phyloP scores from a whole-genome alignment of 768 basidiomycete species.

The Boletus rufocinnamomeus region DNA sequence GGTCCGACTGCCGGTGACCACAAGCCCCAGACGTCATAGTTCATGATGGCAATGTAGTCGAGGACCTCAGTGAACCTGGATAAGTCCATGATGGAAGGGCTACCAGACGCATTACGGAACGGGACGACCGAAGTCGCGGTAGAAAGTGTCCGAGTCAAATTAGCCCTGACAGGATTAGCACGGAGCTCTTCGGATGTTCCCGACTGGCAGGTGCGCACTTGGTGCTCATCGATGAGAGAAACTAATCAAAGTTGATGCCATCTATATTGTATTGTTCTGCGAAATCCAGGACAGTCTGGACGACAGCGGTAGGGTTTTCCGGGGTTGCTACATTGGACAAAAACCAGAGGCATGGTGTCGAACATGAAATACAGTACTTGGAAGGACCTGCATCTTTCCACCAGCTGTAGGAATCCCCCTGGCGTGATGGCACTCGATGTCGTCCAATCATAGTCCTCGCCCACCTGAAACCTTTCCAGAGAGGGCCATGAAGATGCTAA shows the following conservation, averaged over 20 bases:
- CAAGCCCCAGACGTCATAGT: slow-evolving; percentile 62
- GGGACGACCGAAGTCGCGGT: slow-evolving; percentile 68
- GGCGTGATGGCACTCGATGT: no score
- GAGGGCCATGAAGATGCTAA: no score
- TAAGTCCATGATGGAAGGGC: slow-evolving; percentile 67
- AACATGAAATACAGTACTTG: no score
- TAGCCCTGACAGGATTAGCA: slow-evolving; percentile 46
- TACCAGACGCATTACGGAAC: slow-evolving; percentile 60
- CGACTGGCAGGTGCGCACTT: slow-evolving; percentile 52
- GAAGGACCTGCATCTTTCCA: no score
- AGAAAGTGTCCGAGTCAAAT: slow-evolving; percentile 67
- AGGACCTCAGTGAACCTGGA: slow-evolving; percentile 70
- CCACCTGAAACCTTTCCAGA: no score
- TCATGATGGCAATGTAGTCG: slow-evolving; percentile 65
- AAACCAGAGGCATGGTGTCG: slow-evolving; percentile 59
- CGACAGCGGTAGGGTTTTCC: slow-evolving; percentile 61
- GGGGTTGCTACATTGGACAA: slow-evolving; percentile 60
- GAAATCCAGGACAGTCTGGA: slow-evolving; percentile 54
- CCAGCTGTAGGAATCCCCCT: no score
- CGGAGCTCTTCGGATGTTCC: slow-evolving; percentile 84
- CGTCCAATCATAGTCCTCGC: no score
- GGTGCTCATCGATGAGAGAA: not conserved
- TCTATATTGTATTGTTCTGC: slow-evolving; percentile 53
- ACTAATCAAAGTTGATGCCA: slow-evolving; percentile 47
- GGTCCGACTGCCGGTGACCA: slow-evolving; percentile 64